Conservation (phyloP, 306 rosid genomes). For the Adenanthera pavonina region DNA sequence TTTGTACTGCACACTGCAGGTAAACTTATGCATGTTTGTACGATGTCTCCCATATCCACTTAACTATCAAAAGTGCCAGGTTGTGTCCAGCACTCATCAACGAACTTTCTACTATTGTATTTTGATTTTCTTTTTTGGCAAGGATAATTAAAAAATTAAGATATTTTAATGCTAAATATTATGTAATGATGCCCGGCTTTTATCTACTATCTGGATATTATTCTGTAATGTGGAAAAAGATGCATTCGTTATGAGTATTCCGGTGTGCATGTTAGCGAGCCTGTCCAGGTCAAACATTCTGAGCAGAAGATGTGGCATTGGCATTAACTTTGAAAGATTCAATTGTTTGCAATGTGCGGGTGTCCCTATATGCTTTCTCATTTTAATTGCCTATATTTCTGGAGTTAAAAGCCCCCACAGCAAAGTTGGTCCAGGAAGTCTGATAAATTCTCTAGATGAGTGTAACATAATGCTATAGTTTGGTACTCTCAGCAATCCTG, state of each 20-base stretch:
- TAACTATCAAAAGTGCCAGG: background rate
- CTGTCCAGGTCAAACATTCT: conserved; percentile 56
- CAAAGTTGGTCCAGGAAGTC: conserved; percentile 78
- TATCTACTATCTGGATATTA: conserved; percentile 47
- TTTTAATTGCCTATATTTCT: conserved; percentile 59
- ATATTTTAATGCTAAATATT: background rate
- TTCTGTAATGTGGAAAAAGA: conserved; percentile 41
- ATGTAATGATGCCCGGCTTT: conserved; percentile 39
- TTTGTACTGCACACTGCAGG: background rate
- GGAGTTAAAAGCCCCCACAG: conserved; percentile 80
- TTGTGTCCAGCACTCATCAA: background rate
- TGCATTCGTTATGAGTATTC: conserved; percentile 56
- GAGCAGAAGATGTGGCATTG: conserved; percentile 66
- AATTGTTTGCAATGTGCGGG: conserved; percentile 61
- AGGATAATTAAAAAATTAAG: background rate
- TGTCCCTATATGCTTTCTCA: conserved; percentile 60
- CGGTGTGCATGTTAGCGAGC: conserved; percentile 59
- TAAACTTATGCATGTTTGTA: background rate
- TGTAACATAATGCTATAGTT: conserved; percentile 69
- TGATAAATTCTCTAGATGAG: conserved; percentile 77
- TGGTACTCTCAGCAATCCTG: conserved; percentile 92
- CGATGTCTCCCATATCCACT: background rate
- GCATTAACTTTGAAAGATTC: conserved; percentile 69
- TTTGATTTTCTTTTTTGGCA: background rate
- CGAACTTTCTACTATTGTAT: background rate